These are phyloP conservation scores for Tricholoma bakamatsutake DNA, from an alignment of 768 basidiomycete genomes.

Conservation along the genomic window DNA sequence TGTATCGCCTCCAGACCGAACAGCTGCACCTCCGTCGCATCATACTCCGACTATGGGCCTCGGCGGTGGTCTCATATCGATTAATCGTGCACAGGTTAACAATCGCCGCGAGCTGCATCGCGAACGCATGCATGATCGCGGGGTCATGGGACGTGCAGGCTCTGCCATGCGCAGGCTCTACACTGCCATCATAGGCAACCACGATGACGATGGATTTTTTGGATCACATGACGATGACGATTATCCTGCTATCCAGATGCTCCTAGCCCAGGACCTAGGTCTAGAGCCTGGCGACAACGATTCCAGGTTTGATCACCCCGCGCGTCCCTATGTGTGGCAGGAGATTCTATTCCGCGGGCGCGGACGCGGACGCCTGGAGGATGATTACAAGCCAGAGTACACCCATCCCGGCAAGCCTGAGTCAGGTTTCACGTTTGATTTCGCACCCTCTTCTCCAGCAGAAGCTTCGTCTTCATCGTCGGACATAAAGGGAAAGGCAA, in stretches of 20 bases:
- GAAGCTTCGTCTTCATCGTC: conserved; percentile 11
- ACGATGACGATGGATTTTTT: neutral
- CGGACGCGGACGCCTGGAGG: conserved; percentile 7
- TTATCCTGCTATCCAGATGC: conserved; percentile 6
- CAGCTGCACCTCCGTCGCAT: conserved; percentile 41
- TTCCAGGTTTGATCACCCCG: conserved; percentile 5
- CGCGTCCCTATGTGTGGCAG: conserved; percentile 1
- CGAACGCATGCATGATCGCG: conserved; percentile 7
- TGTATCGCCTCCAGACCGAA: conserved; percentile 19
- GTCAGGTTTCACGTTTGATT: conserved; percentile 67
- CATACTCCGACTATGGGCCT: conserved; percentile 58
- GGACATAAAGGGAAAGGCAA: conserved; percentile 15
- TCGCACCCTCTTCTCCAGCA: conserved; percentile 38
- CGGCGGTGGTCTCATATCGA: conserved; percentile 56
- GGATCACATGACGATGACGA: conserved; percentile 7
- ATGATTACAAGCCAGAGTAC: conserved; percentile 51
- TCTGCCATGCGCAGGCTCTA: conserved; percentile 11
- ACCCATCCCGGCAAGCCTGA: conserved; percentile 55
- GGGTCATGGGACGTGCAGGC: conserved; percentile 10
- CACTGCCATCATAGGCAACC: conserved; percentile 6
- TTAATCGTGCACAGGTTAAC: conserved; percentile 21
- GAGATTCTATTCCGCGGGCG: conserved; percentile 5
- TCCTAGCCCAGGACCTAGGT: conserved; percentile 8
- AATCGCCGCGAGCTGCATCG: conserved; percentile 13
- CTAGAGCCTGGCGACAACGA: neutral